Evolutionary conservation across 2,329 filamentous ascomycete species (phyloP).

Genomic region (Colletotrichum sp.): DNA sequence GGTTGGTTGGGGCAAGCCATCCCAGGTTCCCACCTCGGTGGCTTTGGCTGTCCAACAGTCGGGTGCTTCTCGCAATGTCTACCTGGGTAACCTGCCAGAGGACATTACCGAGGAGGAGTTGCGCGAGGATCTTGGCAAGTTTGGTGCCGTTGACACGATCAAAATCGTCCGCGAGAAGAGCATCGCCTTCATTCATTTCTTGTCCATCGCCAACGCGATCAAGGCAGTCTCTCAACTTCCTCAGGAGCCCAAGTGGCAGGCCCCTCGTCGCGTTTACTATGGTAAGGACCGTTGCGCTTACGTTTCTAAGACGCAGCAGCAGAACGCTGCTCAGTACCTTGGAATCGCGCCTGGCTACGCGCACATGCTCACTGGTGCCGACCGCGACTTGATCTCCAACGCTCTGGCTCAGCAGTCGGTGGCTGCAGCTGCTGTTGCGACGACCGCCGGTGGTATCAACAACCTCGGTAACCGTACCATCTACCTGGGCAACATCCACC

Average conservation of each 20-base stretch:
- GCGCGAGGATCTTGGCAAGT: constrained; percentile 93
- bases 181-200: constrained; percentile 96
- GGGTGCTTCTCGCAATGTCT: constrained; percentile 95
- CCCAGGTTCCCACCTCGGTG: constrained; percentile 95
- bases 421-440: constrained; percentile 93
- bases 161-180: constrained; percentile 98
- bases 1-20: constrained; percentile 98
- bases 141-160: constrained; percentile 94
- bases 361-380: constrained; percentile 93
- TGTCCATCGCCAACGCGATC: constrained; percentile 97
- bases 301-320: constrained; percentile 98
- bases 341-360: constrained; percentile 97
- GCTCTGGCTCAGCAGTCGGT: constrained; percentile 97
- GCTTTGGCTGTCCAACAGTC: constrained; percentile 98
- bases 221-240: constrained; percentile 97
- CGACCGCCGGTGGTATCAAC: constrained; percentile 94
- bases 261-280: constrained; percentile 95
- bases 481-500: constrained; percentile 98
- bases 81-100: constrained; percentile 90
- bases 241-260: constrained; percentile 96
- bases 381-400: constrained; percentile 95
- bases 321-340: constrained; percentile 97
- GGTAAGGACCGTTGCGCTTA: constrained; percentile 98
- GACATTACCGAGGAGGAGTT: constrained; percentile 91
- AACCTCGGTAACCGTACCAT: constrained; percentile 98